Conservation (phyloP, 305 asterid genomes). For the Fraxinus sp. region DNA sequence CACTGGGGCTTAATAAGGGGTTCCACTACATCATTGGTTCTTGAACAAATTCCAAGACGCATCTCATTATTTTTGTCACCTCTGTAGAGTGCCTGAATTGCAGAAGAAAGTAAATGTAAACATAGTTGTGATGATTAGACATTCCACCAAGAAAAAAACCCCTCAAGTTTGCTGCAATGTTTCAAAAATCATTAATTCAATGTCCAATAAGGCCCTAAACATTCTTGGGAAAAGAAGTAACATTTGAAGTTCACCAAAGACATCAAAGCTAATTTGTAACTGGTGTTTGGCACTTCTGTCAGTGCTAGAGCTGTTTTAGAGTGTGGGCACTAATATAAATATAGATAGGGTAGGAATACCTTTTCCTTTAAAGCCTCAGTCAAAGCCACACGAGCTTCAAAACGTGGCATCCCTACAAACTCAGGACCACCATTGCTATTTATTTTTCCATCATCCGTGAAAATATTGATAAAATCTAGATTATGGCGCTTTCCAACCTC, state of each 20-base stretch:
- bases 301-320: not conserved
- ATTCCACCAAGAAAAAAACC: not conserved
- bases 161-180: not conserved
- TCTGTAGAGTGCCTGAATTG: conserved; percentile 52
- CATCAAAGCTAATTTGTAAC: not conserved
- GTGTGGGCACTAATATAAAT: not conserved
- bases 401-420: conserved; percentile 77
- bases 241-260: not conserved
- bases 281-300: not conserved
- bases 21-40: conserved; percentile 86
- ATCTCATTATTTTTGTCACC: conserved; percentile 75
- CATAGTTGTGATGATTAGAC: not conserved
- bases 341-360: conserved; percentile 31
- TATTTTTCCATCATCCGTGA: conserved; percentile 84
- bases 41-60: conserved; percentile 92
- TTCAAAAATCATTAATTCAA: not conserved
- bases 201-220: not conserved
- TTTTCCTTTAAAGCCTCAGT: conserved; percentile 63
- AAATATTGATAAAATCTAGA: conserved; percentile 66
- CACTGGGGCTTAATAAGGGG: conserved; percentile 96
- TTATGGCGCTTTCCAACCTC: conserved; percentile 84
- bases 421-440: conserved; percentile 69
- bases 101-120: not conserved
- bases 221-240: not conserved
- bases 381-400: conserved; percentile 72